phyloP scores from a whole-genome alignment of 768 basidiomycete species.

The Exsudoporus frostii region DNA sequence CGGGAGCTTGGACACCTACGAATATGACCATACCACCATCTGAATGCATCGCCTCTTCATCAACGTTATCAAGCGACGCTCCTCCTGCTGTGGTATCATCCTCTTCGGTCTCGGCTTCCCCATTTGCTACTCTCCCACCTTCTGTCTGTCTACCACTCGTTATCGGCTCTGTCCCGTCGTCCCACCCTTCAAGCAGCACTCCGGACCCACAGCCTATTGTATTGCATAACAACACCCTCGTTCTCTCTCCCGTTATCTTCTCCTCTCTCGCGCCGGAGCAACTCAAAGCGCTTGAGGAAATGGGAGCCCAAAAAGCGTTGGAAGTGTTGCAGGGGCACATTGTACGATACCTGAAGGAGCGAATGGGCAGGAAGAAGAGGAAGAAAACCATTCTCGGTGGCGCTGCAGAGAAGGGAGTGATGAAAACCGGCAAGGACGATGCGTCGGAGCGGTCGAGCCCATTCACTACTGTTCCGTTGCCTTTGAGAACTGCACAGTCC shows the following conservation, averaged over 20 bases:
- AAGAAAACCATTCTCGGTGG: slow-evolving; percentile 36
- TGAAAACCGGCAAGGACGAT: slow-evolving; percentile 37
- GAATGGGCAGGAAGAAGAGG: slow-evolving; percentile 42
- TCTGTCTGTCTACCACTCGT: slow-evolving; percentile 72
- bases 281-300: slow-evolving; percentile 69
- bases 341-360: slow-evolving; percentile 80
- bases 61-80: slow-evolving; percentile 14
- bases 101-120: slow-evolving; percentile 13
- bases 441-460: slow-evolving; percentile 29
- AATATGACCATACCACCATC: slow-evolving; percentile 20
- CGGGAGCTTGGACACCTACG: slow-evolving; percentile 3
- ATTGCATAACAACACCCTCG: slow-evolving; percentile 77
- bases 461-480: slow-evolving; percentile 47
- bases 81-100: slow-evolving; percentile 10
- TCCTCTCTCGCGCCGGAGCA: slow-evolving; percentile 70
- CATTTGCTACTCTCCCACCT: slow-evolving; percentile 31
- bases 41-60: slow-evolving; percentile 8
- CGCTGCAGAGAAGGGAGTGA: slow-evolving; percentile 39
- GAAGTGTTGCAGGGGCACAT: slow-evolving; percentile 81
- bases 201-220: slow-evolving; percentile 64
- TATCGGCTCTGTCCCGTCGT: slow-evolving; percentile 66
- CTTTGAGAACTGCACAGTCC: slow-evolving; percentile 21
- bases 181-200: slow-evolving; percentile 46
- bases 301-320: slow-evolving; percentile 80
- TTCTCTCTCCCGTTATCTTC: slow-evolving; percentile 85